These are phyloP conservation scores for Sinapis alba DNA, from an alignment of 441 rosid species.

Conservation along the genomic window DNA sequence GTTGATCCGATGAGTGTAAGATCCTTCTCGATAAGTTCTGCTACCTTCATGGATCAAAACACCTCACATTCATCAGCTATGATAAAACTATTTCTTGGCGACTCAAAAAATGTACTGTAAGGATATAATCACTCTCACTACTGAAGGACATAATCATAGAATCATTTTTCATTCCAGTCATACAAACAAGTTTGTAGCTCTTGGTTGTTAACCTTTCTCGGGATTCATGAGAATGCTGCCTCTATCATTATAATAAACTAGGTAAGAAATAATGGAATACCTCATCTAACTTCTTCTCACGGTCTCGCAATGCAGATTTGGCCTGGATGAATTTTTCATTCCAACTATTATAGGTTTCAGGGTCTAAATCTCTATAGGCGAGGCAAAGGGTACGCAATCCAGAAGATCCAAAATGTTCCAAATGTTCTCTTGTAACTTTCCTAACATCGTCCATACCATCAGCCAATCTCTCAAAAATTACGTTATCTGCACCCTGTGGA, in stretches of 20 bases:
- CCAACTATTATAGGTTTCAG: conserved; percentile 89
- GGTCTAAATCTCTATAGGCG: conserved; percentile 83
- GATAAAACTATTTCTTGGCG: conserved; percentile 1
- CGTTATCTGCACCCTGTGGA: conserved; percentile 98
- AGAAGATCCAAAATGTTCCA: conserved; percentile 97
- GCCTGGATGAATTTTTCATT: conserved; percentile 98
- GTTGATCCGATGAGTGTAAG: conserved; percentile 92
- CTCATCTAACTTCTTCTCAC: conserved; percentile 99
- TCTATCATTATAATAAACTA: background rate
- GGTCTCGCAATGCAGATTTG: conserved; percentile 94
- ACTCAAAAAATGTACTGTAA: conserved; percentile 8
- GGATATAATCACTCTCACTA: conserved; percentile 2
- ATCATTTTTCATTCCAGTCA: background rate
- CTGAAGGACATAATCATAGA: background rate
- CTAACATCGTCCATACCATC: conserved; percentile 67
- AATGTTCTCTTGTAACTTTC: conserved; percentile 77
- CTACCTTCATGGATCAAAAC: conserved; percentile 64
- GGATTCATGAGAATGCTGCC: conserved; percentile 61
- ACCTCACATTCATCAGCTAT: conserved; percentile 24
- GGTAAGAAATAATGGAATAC: conserved; percentile 41
- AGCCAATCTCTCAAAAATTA: conserved; percentile 88
- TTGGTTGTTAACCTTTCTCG: conserved; percentile 59
- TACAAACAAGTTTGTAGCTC: conserved; percentile 43
- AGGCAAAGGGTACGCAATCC: conserved; percentile 99
- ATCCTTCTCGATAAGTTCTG: conserved; percentile 92